phyloP scores from a whole-genome alignment of 768 basidiomycete species.

The Tylopilus plumbeoviolaceoides region DNA sequence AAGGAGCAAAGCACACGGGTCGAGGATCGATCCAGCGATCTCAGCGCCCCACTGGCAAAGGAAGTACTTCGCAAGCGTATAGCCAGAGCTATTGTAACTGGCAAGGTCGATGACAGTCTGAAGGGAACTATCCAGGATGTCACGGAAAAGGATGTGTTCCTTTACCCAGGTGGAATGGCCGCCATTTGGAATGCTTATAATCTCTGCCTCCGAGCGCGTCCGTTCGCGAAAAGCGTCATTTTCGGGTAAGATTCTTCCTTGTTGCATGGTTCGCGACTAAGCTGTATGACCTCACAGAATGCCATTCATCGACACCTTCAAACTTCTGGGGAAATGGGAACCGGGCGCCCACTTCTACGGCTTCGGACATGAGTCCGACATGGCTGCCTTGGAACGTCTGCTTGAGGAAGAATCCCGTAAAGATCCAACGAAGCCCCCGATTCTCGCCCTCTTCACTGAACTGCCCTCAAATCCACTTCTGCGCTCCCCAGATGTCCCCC shows the following conservation, averaged over 20 bases:
- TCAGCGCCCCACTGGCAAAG: too few relatives aligned
- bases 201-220: conserved; percentile 47
- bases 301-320: conserved; percentile 92
- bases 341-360: conserved; percentile 90
- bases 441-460: conserved; percentile 85
- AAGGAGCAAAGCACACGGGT: too few relatives aligned
- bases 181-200: conserved; percentile 93
- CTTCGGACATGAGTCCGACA: conserved; percentile 68
- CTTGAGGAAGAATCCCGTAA: conserved; percentile 43
- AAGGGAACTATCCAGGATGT: too few relatives aligned
- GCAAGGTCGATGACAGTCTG: too few relatives aligned
- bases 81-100: too few relatives aligned
- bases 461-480: conserved; percentile 97
- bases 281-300: conserved; percentile 52
- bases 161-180: conserved; percentile 61
- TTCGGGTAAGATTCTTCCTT: conserved; percentile 68
- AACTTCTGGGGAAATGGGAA: conserved; percentile 93
- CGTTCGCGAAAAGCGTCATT: conserved; percentile 78
- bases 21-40: too few relatives aligned
- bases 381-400: conserved; percentile 65
- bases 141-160: too few relatives aligned
- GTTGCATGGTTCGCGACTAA: not conserved
- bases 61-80: too few relatives aligned
- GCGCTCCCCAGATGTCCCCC: conserved; percentile 72
- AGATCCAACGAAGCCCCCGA: conserved; percentile 47